Evolutionary conservation across 257 asterid genomes (phyloP).

Genomic region (Przewalskia tangutica): DNA sequence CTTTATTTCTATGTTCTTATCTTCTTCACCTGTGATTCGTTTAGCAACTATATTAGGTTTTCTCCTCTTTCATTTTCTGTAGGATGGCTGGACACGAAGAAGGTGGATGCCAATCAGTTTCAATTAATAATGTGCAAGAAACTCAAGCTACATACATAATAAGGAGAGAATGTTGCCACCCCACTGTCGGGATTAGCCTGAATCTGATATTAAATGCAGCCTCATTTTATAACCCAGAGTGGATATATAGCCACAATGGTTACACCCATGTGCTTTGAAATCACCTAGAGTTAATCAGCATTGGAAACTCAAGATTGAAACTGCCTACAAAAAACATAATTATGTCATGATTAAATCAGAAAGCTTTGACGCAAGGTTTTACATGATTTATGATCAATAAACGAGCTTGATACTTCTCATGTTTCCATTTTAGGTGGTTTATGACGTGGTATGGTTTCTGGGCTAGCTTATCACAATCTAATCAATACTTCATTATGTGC

Average conservation of each 20-base stretch:
- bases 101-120: not conserved
- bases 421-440: not conserved
- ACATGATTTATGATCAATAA: not conserved
- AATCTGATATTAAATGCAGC: not conserved
- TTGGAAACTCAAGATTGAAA: not conserved
- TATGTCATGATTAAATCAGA: not conserved
- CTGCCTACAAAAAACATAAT: not conserved
- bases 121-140: not conserved
- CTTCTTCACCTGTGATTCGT: conserved; percentile 66
- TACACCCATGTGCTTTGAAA: not conserved
- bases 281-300: not conserved
- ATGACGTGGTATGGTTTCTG: not conserved
- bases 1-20: conserved; percentile 63
- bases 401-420: not conserved
- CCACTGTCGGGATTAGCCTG: not conserved
- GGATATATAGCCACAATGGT: not conserved
- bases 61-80: no score
- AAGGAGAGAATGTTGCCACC: not conserved
- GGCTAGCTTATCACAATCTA: not conserved
- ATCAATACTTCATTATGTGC: not conserved
- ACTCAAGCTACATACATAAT: not conserved
- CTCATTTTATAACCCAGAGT: not conserved
- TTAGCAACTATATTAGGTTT: conserved; percentile 5
- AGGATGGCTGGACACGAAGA: not conserved
- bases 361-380: not conserved